Evolutionary conservation across 192 early-diverging fungal genomes (phyloP), one percentile per base, ranked within the genome.

Genomic region (Diversispora eburnea): DNA sequence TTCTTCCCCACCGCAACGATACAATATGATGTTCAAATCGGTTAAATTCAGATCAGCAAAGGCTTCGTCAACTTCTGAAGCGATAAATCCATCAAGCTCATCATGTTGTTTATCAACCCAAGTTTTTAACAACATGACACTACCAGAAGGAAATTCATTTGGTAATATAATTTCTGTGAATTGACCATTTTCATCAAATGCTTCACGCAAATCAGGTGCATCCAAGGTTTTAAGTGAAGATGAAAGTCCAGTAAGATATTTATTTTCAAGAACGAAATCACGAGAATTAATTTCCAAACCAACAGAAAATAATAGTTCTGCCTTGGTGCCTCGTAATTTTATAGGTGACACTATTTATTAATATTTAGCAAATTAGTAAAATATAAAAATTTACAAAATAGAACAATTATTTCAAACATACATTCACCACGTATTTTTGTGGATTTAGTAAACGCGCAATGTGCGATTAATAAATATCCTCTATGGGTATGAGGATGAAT

Each of bases 391-490:
- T 33, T 33, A 54, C 12, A 54, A 54, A 10, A 54, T 13, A 1
- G 3, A 13, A 54, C 0, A 54, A 17, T 0, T 49, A 49, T 49
- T 45, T 54, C 19, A 54, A 4, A 22, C 71, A 49, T 61, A 72
- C 71, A 49, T 46, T 60, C 77, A 41, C 81, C 75, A 48, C 79
- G 75, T 41, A 69, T 25, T 6, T 73, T 80, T 6, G 68, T 62
- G 15, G 75, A 67, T 13, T 85, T 84, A 17, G 78, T 78, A 80
- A 96, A 99, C 2, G 95, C 96, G 42, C 88, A 90, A 64, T 95
- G 90, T 1, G 93, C 93, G 72, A 98, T 87, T 73, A 98, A 78
- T 45, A 99, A 79, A 62, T 96, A 98, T 15, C 98, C 98, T 57
- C 94, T 88, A 67, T 97, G 90, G 0, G 91, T 93, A 33, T 91